A percentile compares a stretch with the other conserved stretches of the same genome.
Evolutionary conservation across 768 basidiomycete genomes (phyloP).

Genomic region (Lentinula lateritia): DNA sequence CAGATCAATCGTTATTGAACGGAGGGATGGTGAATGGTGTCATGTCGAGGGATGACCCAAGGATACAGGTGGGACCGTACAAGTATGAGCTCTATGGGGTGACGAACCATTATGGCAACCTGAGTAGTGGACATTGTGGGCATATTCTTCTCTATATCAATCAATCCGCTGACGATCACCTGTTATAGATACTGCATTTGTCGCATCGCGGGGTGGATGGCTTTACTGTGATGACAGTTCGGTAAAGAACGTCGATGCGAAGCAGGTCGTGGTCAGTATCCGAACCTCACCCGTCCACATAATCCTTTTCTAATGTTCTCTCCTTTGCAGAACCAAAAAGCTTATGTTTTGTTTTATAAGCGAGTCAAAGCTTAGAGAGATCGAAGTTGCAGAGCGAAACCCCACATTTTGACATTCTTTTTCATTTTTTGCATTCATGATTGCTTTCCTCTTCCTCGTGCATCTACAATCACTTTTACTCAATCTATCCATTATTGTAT

Average conservation of each 20-base stretch:
- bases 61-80: slow-evolving; percentile 82
- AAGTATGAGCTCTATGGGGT: slow-evolving; percentile 93
- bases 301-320: not conserved
- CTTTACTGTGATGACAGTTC: slow-evolving; percentile 92
- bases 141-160: not conserved
- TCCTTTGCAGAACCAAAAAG: slow-evolving; percentile 43
- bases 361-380: slow-evolving; percentile 30
- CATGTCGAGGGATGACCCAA: slow-evolving; percentile 60
- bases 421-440: not conserved
- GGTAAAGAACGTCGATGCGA: slow-evolving; percentile 64
- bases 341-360: slow-evolving; percentile 83
- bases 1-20: slow-evolving; percentile 44
- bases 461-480: not conserved
- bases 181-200: slow-evolving; percentile 80
- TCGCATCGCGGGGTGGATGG: slow-evolving; percentile 86
- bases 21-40: slow-evolving; percentile 24
- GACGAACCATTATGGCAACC: slow-evolving; percentile 92
- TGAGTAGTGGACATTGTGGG: slow-evolving; percentile 96
- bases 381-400: not conserved
- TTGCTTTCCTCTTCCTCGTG: not conserved
- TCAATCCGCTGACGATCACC: slow-evolving; percentile 3
- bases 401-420: not conserved
- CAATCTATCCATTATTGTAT: not conserved
- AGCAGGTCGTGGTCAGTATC: slow-evolving; percentile 73
- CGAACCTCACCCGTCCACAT: not conserved